Conservation (phyloP, 169 alveolate genomes). For the Plasmodium malariae region DNA sequence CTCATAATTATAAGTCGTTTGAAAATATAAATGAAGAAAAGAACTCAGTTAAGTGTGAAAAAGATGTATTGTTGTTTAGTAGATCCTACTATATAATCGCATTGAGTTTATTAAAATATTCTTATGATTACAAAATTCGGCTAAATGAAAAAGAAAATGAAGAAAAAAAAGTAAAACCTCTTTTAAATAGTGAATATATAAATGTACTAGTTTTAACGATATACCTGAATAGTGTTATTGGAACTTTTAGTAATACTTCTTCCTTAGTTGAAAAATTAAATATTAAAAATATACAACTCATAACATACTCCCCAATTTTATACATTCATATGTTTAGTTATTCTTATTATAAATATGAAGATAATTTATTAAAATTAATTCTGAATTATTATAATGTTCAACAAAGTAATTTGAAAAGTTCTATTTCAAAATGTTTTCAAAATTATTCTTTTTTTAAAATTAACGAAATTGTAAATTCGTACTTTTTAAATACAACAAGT, state of each 20-base stretch:
- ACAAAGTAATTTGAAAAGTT: constrained; percentile 36
- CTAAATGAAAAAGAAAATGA: constrained; percentile 42
- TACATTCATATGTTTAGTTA: constrained; percentile 40
- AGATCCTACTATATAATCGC: constrained; percentile 35
- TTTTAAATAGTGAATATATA: constrained; percentile 49
- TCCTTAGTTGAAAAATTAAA: constrained; percentile 28
- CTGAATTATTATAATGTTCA: constrained; percentile 54
- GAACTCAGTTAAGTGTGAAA: not conserved
- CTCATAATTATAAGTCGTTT: not conserved
- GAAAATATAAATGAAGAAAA: not conserved
- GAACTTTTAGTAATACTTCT: constrained; percentile 39
- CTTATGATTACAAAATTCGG: constrained; percentile 14
- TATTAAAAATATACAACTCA: constrained; percentile 61
- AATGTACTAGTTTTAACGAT: constrained; percentile 42
- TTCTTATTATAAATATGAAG: constrained; percentile 37
- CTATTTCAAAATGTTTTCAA: constrained; percentile 53
- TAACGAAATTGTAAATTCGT: constrained; percentile 61
- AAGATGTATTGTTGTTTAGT: not conserved
- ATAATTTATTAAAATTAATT: constrained; percentile 16
- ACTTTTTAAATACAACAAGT: constrained; percentile 52
- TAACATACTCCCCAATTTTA: constrained; percentile 49
- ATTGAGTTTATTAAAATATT: constrained; percentile 40
- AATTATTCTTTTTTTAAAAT: constrained; percentile 55
- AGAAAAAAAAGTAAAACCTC: constrained; percentile 33
- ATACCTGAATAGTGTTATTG: constrained; percentile 39